Evolutionary conservation across 208 protist species (phyloP), one percentile per base, ranked within the genome.

Genomic region (Zelonia costaricensis): DNA sequence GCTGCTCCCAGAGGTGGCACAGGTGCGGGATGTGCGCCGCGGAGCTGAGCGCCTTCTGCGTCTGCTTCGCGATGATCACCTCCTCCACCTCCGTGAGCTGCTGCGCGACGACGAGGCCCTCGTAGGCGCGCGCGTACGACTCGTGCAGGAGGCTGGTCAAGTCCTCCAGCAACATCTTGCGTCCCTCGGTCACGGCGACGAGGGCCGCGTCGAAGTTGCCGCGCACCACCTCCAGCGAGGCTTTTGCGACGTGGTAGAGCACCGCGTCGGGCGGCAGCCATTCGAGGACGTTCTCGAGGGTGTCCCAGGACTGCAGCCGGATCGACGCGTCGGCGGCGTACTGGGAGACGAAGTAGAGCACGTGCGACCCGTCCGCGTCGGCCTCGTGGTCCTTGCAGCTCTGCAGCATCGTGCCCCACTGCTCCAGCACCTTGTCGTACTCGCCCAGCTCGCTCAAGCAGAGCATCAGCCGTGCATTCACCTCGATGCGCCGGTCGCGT

Each of bases 51-150:
- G 43, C 56, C 48, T 63, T 64, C 45, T 84, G 57, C 38, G 69
- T 70, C 28, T 72, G 72, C 71, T 86, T 86, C 42, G 97, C 98
- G 23, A 80, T 58, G 18, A 99, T 80, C 9, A 99, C 86, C 84
- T 99, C 98, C 82, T 99, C 98, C 28, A 99, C 69, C 76, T 99
- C 98, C 0, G 93, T 89, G 1, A 99, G 78, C 71, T 99, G 96
- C 75, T 99, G 98, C 43, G 98, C 88, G 13, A 86, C 65, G 5
- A 99, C 97, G 25, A 99, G 76, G 3, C 82, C 76, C 4, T 95
- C 80, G 79, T 99, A 99, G 12, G 88, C 85, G 12, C 88, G 79
- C 15, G 70, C 74, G 61, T 96, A 94, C 3, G 91, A 94, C 72
- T 96, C 87, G 57, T 93, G 80, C 51, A 95, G 73, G 13, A 94